Conservation (phyloP, 2,329 filamentous ascomycete genomes). For the Aspergillus sp. region DNA sequence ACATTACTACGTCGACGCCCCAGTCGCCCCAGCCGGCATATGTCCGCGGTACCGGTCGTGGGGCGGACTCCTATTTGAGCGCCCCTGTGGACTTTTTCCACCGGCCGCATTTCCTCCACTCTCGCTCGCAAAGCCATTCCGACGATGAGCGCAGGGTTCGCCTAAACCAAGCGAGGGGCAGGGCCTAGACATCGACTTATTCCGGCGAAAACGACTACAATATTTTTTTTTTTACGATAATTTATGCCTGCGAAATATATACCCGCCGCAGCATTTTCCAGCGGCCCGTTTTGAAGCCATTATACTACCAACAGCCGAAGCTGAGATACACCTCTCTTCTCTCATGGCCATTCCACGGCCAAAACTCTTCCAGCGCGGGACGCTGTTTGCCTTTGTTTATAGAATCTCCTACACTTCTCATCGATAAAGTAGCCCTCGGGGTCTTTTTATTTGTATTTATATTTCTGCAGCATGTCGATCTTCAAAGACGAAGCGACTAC, state of each 20-base stretch:
- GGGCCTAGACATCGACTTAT: conserved; percentile 20
- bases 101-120: conserved; percentile 25
- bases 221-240: background rate
- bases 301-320: background rate
- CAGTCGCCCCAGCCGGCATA: conserved; percentile 42
- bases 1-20: conserved; percentile 26
- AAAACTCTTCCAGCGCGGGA: conserved; percentile 13
- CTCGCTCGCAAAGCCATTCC: conserved; percentile 23
- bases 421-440: background rate
- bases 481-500: background rate
- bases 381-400: conserved; percentile 12
- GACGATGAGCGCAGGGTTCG: conserved; percentile 43
- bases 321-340: background rate
- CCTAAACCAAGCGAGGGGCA: conserved; percentile 40
- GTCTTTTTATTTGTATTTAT: conserved; percentile 4
- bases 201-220: background rate
- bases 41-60: conserved; percentile 37
- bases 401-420: conserved; percentile 14
- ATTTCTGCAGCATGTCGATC: background rate
- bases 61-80: conserved; percentile 24
- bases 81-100: conserved; percentile 6
- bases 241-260: background rate
- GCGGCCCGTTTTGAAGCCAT: conserved; percentile 1
- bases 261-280: conserved; percentile 4
- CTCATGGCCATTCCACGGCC: background rate